Conservation (phyloP, 2,329 filamentous ascomycete genomes). For the Apiospora malaysiana region DNA sequence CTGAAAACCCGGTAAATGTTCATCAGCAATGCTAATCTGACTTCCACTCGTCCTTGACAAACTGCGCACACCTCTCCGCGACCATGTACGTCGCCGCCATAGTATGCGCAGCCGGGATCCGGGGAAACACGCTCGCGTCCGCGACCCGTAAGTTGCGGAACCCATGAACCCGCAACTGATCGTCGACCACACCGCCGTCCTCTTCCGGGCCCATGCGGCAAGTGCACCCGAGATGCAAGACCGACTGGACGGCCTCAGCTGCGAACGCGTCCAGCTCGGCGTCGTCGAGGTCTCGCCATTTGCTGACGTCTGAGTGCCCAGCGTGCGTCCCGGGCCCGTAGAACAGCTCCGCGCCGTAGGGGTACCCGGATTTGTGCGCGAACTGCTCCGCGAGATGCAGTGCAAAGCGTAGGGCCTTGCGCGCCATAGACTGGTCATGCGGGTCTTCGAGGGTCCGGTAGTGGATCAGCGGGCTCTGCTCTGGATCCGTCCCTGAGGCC, state of each 20-base stretch:
- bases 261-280: conserved; percentile 39
- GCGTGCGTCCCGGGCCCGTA: conserved; percentile 30
- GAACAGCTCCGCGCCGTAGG: conserved; percentile 31
- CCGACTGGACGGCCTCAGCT: conserved; percentile 28
- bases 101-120: conserved; percentile 51
- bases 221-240: conserved; percentile 48
- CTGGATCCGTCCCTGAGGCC: conserved; percentile 41
- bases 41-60: conserved; percentile 25
- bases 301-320: conserved; percentile 3
- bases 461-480: conserved; percentile 38
- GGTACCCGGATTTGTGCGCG: conserved; percentile 35
- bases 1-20: too few relatives aligned
- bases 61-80: conserved; percentile 42
- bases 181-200: conserved; percentile 46
- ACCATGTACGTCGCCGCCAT: conserved; percentile 56
- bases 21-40: too few relatives aligned
- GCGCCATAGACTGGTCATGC: conserved; percentile 35
- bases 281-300: conserved; percentile 37
- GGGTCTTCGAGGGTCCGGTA: conserved; percentile 40
- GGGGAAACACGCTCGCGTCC: conserved; percentile 49
- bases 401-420: conserved; percentile 38
- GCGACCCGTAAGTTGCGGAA: conserved; percentile 48
- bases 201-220: conserved; percentile 45
- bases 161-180: conserved; percentile 47
- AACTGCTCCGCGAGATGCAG: conserved; percentile 40